These are phyloP conservation scores for Ogataea neopini DNA, from an alignment of 805 yeast genomes.

Conservation along the genomic window DNA sequence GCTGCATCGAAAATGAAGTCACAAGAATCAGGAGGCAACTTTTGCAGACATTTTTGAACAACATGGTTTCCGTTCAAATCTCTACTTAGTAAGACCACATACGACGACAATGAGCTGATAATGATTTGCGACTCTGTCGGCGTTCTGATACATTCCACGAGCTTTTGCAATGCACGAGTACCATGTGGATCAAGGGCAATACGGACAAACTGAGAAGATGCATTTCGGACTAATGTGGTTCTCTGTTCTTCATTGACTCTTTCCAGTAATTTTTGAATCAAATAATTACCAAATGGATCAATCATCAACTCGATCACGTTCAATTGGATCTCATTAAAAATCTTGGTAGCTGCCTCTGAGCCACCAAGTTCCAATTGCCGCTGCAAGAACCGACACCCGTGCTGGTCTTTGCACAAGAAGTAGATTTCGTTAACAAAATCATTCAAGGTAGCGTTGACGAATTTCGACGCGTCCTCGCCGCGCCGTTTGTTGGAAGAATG, in stretches of 20 bases:
- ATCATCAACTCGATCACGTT: constrained; percentile 87
- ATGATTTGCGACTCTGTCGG: constrained; percentile 67
- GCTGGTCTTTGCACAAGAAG: constrained; percentile 90
- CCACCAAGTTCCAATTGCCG: constrained; percentile 73
- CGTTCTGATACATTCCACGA: constrained; percentile 77
- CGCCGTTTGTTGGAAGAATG: constrained; percentile 36
- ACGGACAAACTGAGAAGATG: constrained; percentile 69
- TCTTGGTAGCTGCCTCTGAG: constrained; percentile 64
- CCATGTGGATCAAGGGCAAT: constrained; percentile 95
- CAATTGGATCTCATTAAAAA: constrained; percentile 76
- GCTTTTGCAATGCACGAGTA: constrained; percentile 89
- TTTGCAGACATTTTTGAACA: constrained; percentile 86
- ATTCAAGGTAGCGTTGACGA: constrained; percentile 62
- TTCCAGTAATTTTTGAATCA: constrained; percentile 88
- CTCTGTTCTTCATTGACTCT: constrained; percentile 71
- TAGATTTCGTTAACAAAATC: constrained; percentile 75
- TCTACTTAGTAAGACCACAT: constrained; percentile 76
- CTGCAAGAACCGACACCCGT: constrained; percentile 92
- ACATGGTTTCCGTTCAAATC: constrained; percentile 97
- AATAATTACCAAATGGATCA: constrained; percentile 96
- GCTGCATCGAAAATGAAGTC: constrained; percentile 92
- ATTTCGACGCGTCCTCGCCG: constrained; percentile 72
- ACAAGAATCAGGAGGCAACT: constrained; percentile 63
- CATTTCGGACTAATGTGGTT: constrained; percentile 63
- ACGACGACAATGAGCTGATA: constrained; percentile 43